Evolutionary conservation across 768 basidiomycete genomes (phyloP).

Genomic region (Mycena floridula): DNA sequence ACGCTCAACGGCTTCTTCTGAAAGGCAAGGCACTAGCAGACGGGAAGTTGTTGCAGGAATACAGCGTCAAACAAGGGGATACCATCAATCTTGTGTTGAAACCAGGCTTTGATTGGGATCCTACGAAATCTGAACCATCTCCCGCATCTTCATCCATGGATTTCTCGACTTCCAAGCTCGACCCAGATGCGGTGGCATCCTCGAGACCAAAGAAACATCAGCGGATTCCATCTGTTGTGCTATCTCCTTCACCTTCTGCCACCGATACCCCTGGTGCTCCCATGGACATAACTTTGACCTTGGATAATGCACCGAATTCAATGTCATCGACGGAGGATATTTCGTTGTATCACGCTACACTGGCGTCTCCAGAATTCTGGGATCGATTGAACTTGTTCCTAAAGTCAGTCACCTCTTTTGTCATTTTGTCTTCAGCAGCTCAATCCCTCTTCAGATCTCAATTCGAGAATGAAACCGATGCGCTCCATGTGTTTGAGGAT

Average conservation of each 20-base stretch:
- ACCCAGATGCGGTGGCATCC: constrained; percentile 17
- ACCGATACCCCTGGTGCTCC: constrained; percentile 34
- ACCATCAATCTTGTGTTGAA: constrained; percentile 86
- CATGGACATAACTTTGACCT: constrained; percentile 59
- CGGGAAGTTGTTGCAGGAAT: constrained; percentile 85
- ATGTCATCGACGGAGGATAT: constrained; percentile 42
- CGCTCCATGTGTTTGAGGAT: constrained; percentile 73
- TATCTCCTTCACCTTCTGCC: constrained; percentile 56
- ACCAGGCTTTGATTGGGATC: constrained; percentile 63
- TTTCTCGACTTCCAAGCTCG: constrained; percentile 3
- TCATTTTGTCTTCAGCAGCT: constrained; percentile 1
- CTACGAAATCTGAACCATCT: constrained; percentile 25
- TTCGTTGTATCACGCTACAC: constrained; percentile 55
- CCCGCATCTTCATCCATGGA: constrained; percentile 9
- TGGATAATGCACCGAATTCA: constrained; percentile 51
- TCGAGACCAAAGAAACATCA: constrained; percentile 40
- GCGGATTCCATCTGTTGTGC: constrained; percentile 71
- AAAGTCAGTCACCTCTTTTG: constrained; percentile 31
- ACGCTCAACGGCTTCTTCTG: constrained; percentile 79
- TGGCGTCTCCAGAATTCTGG: constrained; percentile 84
- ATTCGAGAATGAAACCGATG: constrained; percentile 59
- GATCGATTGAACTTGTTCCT: constrained; percentile 58
- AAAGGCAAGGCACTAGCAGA: constrained; percentile 95
- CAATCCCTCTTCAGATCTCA: constrained; percentile 37
- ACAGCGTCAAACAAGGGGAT: constrained; percentile 74